Evolutionary conservation across 768 basidiomycete species (phyloP), one percentile per base, ranked within the genome.

Genomic region (Lactarius vividus): DNA sequence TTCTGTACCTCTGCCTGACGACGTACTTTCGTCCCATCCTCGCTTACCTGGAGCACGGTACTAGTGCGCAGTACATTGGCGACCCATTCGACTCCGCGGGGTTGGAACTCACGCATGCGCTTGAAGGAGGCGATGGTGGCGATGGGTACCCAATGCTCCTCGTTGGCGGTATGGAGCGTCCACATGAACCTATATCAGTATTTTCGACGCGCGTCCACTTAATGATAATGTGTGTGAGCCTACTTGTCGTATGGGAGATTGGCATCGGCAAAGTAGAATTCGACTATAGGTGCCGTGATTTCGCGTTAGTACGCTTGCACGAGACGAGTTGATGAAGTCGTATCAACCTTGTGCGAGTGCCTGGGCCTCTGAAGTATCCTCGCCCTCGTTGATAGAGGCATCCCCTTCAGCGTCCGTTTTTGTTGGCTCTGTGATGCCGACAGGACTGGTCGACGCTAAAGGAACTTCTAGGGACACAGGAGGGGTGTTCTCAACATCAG

Each of bases 191-290:
- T 94, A 29, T 26, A 66, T 20, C 18, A 55, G 35, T n/a, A 33
- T 57, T 39, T 28, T 63, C 42, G 28, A 18, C 3, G 23, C 53
- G 52, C 10, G 54, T 23, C 59, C 23, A 42, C 28, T 57, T 28
- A 44, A 20, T 31, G 31, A 35, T 1, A 46, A 37, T 9, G 28
- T 8, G 31, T n/a, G 20, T 42, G 57, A 26, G 63, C 82, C 31
- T 72, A 89, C 89, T 86, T 91, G 82, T 94, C 92, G 69, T 85
- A 94, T 1, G 96, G 96, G 61, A 98, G 84, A 77, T 98, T 97
- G n/a, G 94, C 84, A 77, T 96, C 94, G 59, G 91, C 91, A 77
- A 98, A 95, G 81, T 98, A 97, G 77, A 97, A 98, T 74, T 95
- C 92, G 72, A 96, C 96, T 97, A 54, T 28, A 40, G 53, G 59